A percentile compares a stretch with the other conserved stretches of the same genome.
These are phyloP conservation scores for Funneliformis geosporum DNA, from an alignment of 192 early-diverging fungal genomes.

Conservation along the genomic window DNA sequence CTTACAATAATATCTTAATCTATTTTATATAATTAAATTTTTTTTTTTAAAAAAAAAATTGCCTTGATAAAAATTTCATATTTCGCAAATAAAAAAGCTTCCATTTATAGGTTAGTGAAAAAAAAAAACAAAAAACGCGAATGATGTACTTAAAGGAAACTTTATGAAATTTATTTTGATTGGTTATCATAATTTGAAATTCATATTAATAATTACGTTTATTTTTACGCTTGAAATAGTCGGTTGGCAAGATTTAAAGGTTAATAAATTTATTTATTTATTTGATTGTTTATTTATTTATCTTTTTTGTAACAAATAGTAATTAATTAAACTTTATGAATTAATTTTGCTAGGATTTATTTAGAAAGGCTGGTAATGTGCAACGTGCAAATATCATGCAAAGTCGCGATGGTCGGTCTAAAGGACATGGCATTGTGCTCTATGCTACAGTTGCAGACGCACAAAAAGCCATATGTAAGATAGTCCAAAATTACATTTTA, in stretches of 20 bases:
- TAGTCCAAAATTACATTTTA: background rate
- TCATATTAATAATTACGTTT: background rate
- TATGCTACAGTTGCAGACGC: conserved; percentile 63
- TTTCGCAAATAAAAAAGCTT: background rate
- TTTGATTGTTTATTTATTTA: background rate
- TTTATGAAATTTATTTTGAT: background rate
- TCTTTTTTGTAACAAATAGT: background rate
- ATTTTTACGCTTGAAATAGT: conserved; percentile 14
- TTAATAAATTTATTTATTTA: background rate
- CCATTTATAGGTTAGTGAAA: conserved; percentile 32
- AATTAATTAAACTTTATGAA: background rate
- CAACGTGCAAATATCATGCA: conserved; percentile 59
- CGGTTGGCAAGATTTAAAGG: conserved; percentile 35
- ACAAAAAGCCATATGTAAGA: conserved; percentile 54
- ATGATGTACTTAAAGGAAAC: background rate
- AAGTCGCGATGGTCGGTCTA: conserved; percentile 55
- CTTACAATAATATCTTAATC: no score
- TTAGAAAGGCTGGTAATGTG: conserved; percentile 59
- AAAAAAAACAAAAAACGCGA: conserved; percentile 5
- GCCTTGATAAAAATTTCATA: background rate
- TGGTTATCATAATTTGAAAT: conserved; percentile 6
- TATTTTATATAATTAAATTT: background rate
- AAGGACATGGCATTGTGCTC: conserved; percentile 65
- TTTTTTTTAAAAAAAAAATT: background rate
- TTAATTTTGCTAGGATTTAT: conserved; percentile 43